Base-by-base conservation (phyloP, 257 asterid genomes). In the Solanum tarijense region DNA sequence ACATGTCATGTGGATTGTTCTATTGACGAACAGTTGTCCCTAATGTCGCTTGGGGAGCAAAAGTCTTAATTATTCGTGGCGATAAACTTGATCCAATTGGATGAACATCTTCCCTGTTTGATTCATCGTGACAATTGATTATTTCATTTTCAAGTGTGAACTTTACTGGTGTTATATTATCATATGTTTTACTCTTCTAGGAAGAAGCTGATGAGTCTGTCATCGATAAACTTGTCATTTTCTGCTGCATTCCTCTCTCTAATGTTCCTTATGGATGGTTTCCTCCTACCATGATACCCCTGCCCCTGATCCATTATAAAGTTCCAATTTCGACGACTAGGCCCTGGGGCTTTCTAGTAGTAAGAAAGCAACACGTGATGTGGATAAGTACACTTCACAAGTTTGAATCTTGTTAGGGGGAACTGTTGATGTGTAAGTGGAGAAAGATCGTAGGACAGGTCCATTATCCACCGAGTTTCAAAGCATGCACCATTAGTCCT, bases 1-100 rank as follows among this genome's bases (percentile, higher is more conserved):
- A 94, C 98, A 20, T 93, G 96, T 71, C 96, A 94, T 76, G 94
- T 93, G 3, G 98, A 95, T 88, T 92, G 97, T 92, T 91, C 96
- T 85, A 78, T 95, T 52, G 95, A 94, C 21, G 98, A 94, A 78
- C 98, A 93, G 89, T 83, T 94, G 23, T 91, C 95, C 14, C 93
- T 94, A 60, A 84, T 94, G 20, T 94, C 98, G 34, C 92, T 96
- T 27, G 39, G 91, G 46, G 90, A 88, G 86, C 90, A 88, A 75
- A 86, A 60, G 13, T 93, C 85, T 85, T 86, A 75, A 7, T 83
- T n/a, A n/a, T 71, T 31, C 25, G 39, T 86, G 69, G 41, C 3
- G 18, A 69, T 73, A n/a, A 73, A 48, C 73, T 35, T 23, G 69
- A 34, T 88, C 82, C 52, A 36, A 43, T 81, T 76, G 83, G 39